A percentile compares a stretch with the other conserved stretches of the same genome.
Conservation (phyloP, 2,329 filamentous ascomycete genomes). For the Westerdykella aurantiaca region DNA sequence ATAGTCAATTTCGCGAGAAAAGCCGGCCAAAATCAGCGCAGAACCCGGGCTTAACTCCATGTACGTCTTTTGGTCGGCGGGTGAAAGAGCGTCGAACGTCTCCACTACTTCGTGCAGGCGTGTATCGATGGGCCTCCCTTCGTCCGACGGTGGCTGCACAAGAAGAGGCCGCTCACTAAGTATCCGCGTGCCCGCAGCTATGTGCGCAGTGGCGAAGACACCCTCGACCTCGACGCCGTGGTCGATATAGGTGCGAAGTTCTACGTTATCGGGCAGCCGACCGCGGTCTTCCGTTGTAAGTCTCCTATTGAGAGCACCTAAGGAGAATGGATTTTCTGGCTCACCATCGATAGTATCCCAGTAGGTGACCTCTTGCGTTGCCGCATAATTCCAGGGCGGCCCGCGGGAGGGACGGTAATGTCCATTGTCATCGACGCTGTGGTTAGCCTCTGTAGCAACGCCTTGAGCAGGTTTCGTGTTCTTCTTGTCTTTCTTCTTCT, state of each 20-base stretch:
- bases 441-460: neutral
- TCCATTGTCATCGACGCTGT: neutral
- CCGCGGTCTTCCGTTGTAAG: no score
- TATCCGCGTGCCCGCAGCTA: constrained; percentile 11
- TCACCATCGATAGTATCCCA: no score
- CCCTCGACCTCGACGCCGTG: constrained; percentile 1
- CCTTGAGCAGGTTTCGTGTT: neutral
- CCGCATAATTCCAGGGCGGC: no score
- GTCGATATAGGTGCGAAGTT: neutral
- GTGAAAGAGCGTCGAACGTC: constrained; percentile 5
- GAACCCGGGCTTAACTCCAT: constrained; percentile 4
- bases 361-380: no score
- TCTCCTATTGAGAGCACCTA: no score
- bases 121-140: neutral
- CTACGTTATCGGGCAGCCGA: neutral
- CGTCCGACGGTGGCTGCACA: constrained; percentile 3
- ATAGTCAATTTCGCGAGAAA: no score
- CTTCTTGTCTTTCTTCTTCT: constrained; percentile 1
- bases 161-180: constrained; percentile 11
- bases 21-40: neutral
- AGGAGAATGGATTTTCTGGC: no score
- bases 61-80: constrained; percentile 1
- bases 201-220: constrained; percentile 8
- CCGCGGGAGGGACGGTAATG: no score
- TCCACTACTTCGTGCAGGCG: constrained; percentile 1